Base-by-base conservation (phyloP, 768 basidiomycete genomes). In the Boletus fagicola region DNA sequence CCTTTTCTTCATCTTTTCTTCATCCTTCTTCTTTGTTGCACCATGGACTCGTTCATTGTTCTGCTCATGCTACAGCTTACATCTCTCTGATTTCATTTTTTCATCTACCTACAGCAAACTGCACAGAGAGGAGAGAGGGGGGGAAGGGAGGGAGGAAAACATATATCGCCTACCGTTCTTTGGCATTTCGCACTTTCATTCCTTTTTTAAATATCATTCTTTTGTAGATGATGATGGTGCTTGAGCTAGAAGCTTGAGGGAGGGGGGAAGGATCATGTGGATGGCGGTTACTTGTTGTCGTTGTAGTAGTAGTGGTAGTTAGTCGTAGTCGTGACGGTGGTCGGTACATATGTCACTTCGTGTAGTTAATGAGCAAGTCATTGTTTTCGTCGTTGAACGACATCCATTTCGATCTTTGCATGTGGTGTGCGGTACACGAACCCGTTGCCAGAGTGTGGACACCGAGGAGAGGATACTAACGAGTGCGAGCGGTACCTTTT, bases 141-240 rank as follows among this genome's bases (percentile, higher is more conserved):
- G 39, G 16, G 13, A 4, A 28, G 30, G 7, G 12, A 6, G 13
- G 13, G 31, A 38, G 39, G n/a, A 10, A 43, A 49, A 46, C 36
- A 20, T 61, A 54, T 57, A 61, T 61, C 33, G 53, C 62, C 51
- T 45, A 42, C 30, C 55, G 38, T 44, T 57, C 12, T 40, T 43
- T 46, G 35, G 58, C 57, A 59, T 54, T n/a, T 65, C 55, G 18
- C 65, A 65, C 49, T 42, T 38, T 62, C 65, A 59, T 65, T 66
- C 66, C n/a, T n/a, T 24, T 68, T 68, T 68, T 59, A 55, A 66
- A 50, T 68, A 65, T 65, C 65, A 66, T 57, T 66, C 65, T 36
- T 66, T 66, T 62, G 60, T 57, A 44, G 58, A 63, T 31, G 45
- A 28, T 31, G 45, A 28, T 56, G 40, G 47, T 43, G 57, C 48